A percentile compares a stretch with the other conserved stretches of the same genome.
phyloP scores from a whole-genome alignment of 129 eudicot genomes.

The Arctium minus region DNA sequence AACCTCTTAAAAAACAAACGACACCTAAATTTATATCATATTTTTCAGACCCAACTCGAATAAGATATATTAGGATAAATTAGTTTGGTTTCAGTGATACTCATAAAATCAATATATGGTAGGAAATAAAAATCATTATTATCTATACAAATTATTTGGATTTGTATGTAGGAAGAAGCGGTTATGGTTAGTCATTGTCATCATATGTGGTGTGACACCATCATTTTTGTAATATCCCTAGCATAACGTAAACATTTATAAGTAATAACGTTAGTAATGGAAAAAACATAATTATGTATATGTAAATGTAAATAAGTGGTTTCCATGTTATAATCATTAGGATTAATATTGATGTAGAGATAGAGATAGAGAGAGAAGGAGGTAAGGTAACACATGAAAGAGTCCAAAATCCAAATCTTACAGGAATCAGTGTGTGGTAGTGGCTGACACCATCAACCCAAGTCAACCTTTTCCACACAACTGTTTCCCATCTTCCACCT shows the following conservation, averaged over 20 bases:
- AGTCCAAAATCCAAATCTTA: conserved; percentile 30
- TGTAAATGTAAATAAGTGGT: not conserved
- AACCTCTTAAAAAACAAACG: too few relatives aligned
- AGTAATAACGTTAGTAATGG: not conserved
- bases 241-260: not conserved
- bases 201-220: not conserved
- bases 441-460: conserved; percentile 56
- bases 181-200: not conserved
- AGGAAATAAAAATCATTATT: not conserved
- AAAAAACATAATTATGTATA: not conserved
- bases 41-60: not conserved
- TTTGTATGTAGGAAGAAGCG: not conserved
- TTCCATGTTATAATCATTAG: conserved; percentile 6
- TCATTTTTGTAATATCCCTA: not conserved
- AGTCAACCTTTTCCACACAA: conserved; percentile 84
- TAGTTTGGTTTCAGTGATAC: not conserved
- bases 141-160: not conserved
- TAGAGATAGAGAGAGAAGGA: conserved; percentile 11
- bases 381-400: not conserved
- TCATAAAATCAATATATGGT: not conserved
- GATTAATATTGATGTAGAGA: conserved; percentile 5
- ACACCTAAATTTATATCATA: too few relatives aligned
- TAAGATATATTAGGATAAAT: not conserved
- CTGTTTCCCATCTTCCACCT: conserved; percentile 59
- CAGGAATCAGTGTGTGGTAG: conserved; percentile 52